Evolutionary conservation across 768 basidiomycete genomes (phyloP), one percentile per base, ranked within the genome.

Genomic region (Lentinus brumalis): DNA sequence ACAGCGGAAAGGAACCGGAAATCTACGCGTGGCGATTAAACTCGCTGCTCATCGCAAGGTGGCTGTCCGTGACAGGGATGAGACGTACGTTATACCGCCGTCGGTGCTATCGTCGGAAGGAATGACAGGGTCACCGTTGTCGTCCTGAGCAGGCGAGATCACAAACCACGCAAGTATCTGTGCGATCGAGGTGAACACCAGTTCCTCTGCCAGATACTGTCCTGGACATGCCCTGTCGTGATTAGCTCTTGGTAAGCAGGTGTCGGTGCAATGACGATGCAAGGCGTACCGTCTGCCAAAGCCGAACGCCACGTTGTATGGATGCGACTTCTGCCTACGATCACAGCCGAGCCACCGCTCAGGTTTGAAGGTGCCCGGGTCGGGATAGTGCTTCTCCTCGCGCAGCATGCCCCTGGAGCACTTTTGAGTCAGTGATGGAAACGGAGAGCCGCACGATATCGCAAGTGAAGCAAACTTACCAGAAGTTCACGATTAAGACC

Each of bases 351-450:
- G 56, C 57, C 65, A 69, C 2, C 71, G 59, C 53, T 69, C 70
- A 1, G 69, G 69, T 26, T 56, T 52, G 62, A 70, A 70, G 2
- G 30, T 39, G 31, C 50, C 50, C 1, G 77, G 77, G 42, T 77
- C 64, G 3, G 66, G 60, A 56, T 75, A 78, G 14, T 66, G 57
- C 16, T 39, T 40, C 38, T 83, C 76, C 66, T 88, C 85, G 65
- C 83, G 83, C 11, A 80, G 74, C 53, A 87, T 76, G 11, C 53
- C 63, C 63, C 66, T 67, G 30, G 10, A 10, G 9, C 30, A 15
- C 12, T 14, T 30, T 18, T 49, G 6, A 49, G 46, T 26, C 21
- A 26, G 21, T 26, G 21, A 26, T 26, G 21, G 21, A 26, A 26
- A 26, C 21, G 21, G 21, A 26, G 21, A 26, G 21, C 21, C 21